These are phyloP conservation scores for Paxillus involutus DNA, from an alignment of 768 basidiomycete genomes.

Conservation along the genomic window DNA sequence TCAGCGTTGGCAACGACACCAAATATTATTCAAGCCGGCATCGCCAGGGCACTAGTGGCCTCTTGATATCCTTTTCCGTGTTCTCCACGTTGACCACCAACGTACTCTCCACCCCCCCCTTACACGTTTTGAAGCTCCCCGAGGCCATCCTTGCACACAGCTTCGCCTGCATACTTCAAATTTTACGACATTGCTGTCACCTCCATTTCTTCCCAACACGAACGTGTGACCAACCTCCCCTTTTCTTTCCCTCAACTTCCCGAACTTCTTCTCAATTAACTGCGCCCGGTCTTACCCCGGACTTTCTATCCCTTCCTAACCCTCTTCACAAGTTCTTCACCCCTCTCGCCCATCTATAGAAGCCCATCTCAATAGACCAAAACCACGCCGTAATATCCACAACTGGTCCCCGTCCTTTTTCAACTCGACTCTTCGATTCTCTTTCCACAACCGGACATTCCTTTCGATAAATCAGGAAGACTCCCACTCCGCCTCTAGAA, in stretches of 20 bases:
- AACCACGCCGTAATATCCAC: constrained; percentile 27
- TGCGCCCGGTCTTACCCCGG: constrained; percentile 29
- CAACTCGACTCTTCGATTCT: constrained; percentile 18
- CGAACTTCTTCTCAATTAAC: constrained; percentile 23
- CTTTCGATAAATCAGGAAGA: constrained; percentile 21
- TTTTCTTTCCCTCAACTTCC: constrained; percentile 19
- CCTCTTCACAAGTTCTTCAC: constrained; percentile 17
- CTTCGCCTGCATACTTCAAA: constrained; percentile 10
- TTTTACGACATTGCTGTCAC: constrained; percentile 25
- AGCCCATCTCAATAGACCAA: constrained; percentile 23
- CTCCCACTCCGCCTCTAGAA: constrained; percentile 13
- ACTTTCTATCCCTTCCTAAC: constrained; percentile 21
- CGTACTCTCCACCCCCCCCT: constrained; percentile 18
- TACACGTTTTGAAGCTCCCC: constrained; percentile 28
- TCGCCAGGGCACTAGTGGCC: not conserved
- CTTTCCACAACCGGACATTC: constrained; percentile 21
- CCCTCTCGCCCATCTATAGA: constrained; percentile 21
- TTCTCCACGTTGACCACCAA: constrained; percentile 21
- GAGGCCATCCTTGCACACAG: constrained; percentile 22
- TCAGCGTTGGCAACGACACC: not conserved
- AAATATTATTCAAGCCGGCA: not conserved
- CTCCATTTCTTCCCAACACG: constrained; percentile 16
- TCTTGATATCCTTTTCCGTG: constrained; percentile 10
- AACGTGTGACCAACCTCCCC: constrained; percentile 17
- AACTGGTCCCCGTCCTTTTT: constrained; percentile 11